phyloP scores from a whole-genome alignment of 352 stramenopile genomes.

The Pythium aquatile region DNA sequence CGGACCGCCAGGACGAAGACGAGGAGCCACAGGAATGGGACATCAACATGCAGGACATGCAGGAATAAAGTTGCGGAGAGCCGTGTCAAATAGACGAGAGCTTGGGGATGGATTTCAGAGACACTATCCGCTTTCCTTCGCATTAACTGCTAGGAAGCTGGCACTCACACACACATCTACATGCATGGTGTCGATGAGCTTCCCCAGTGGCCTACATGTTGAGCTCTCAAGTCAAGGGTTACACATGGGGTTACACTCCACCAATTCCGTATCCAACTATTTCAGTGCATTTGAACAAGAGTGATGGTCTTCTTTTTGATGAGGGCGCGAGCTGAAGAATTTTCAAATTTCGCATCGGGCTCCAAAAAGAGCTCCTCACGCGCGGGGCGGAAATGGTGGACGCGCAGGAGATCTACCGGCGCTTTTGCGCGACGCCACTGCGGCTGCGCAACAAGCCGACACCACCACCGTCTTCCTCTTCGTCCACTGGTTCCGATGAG shows the following conservation, averaged over 20 bases:
- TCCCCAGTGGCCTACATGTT: too few species aligned
- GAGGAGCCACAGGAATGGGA: constrained; percentile 26
- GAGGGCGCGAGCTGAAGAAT: constrained; percentile 5
- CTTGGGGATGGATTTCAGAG: background rate
- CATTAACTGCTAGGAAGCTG: too few species aligned
- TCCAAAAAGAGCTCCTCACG: background rate
- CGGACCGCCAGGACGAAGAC: constrained; percentile 23
- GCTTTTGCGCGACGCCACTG: constrained; percentile 25
- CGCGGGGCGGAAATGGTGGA: constrained; percentile 17
- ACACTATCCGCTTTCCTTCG: background rate
- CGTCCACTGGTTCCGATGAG: background rate
- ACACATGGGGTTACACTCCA: constrained; percentile 1
- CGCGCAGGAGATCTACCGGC: constrained; percentile 26
- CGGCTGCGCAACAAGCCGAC: constrained; percentile 16
- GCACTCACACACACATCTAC: too few species aligned
- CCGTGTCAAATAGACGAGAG: background rate
- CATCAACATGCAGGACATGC: constrained; percentile 21
- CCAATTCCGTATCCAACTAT: background rate
- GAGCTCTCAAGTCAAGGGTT: background rate
- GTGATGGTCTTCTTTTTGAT: background rate
- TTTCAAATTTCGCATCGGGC: constrained; percentile 22
- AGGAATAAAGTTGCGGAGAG: constrained; percentile 16
- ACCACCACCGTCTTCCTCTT: constrained; percentile 1
- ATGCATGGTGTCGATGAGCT: too few species aligned
- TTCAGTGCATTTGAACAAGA: background rate